Percentiles rank a stretch among this genome's conserved stretches.
These are phyloP conservation scores for Plenodomus biglobosus DNA, from an alignment of 2,329 filamentous ascomycete species.

Conservation along the genomic window DNA sequence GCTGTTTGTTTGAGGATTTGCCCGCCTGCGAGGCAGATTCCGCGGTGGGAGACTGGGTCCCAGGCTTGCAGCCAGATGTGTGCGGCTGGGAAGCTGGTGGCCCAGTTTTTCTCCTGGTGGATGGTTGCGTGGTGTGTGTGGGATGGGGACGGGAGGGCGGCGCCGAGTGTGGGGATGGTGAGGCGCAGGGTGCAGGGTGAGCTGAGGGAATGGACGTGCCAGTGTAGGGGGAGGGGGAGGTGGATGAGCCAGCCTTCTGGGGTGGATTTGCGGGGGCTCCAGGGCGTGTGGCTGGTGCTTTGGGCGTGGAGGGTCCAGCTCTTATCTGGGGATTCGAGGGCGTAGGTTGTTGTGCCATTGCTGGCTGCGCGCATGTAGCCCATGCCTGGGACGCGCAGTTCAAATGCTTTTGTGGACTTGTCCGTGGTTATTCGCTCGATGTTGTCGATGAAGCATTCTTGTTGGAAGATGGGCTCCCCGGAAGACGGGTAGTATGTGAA, in stretches of 20 bases:
- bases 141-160: constrained; percentile 18
- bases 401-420: constrained; percentile 41
- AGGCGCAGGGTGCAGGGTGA: constrained; percentile 47
- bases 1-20: constrained; percentile 44
- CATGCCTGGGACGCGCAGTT: constrained; percentile 45
- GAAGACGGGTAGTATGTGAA: constrained; percentile 52
- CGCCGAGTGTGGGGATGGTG: constrained; percentile 35
- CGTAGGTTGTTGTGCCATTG: constrained; percentile 45
- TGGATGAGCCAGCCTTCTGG: constrained; percentile 51
- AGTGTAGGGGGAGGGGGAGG: constrained; percentile 54
- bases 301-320: constrained; percentile 46
- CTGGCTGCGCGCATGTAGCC: constrained; percentile 43
- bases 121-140: constrained; percentile 44
- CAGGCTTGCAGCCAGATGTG: constrained; percentile 45
- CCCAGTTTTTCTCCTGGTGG: constrained; percentile 58
- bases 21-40: constrained; percentile 38
- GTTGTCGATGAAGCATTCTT: constrained; percentile 48
- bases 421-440: constrained; percentile 41
- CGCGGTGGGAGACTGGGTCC: constrained; percentile 16
- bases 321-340: constrained; percentile 23
- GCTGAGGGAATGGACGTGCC: constrained; percentile 53
- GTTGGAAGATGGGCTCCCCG: constrained; percentile 41
- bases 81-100: constrained; percentile 48
- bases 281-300: constrained; percentile 44
- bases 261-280: constrained; percentile 41